Evolutionary conservation across 192 early-diverging fungal genomes (phyloP).

Genomic region (Cetraspora pellucida): DNA sequence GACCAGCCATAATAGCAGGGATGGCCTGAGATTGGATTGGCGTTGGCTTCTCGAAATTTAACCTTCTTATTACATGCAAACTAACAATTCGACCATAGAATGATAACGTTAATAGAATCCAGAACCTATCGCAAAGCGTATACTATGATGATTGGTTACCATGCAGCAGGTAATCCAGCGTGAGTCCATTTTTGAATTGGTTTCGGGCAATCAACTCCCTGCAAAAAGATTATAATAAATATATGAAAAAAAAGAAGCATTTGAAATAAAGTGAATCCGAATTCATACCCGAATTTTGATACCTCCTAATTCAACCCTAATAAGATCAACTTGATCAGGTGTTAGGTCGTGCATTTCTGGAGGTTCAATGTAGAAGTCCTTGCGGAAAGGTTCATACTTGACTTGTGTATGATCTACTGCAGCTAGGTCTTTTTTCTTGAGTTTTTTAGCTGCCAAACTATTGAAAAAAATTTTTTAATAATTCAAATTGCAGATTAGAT

Average conservation of each 20-base stretch:
- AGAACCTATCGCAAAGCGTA: constrained; percentile 2
- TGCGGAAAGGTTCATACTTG: constrained; percentile 85
- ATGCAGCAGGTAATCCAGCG: constrained; percentile 87
- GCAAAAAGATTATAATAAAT: not conserved
- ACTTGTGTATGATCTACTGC: constrained; percentile 84
- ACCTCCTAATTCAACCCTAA: constrained; percentile 85
- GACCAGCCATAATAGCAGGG: constrained; percentile 94
- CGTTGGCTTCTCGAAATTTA: constrained; percentile 85
- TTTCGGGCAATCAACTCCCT: constrained; percentile 86
- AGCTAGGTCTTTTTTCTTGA: constrained; percentile 90
- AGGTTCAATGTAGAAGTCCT: constrained; percentile 96
- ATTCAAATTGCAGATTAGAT: not conserved
- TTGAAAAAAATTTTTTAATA: constrained; percentile 2
- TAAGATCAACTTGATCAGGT: constrained; percentile 77
- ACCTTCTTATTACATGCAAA: constrained; percentile 75
- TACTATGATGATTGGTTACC: constrained; percentile 36
- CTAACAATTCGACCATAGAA: constrained; percentile 33
- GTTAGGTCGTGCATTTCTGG: constrained; percentile 84
- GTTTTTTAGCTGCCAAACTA: constrained; percentile 76
- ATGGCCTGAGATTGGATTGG: constrained; percentile 91
- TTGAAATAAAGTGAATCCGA: not conserved
- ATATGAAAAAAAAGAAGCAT: not conserved
- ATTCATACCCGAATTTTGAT: constrained; percentile 80
- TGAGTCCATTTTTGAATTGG: constrained; percentile 94
- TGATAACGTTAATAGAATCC: not conserved